phyloP scores from a whole-genome alignment of 2,329 filamentous ascomycete genomes.

The Hirsutella minnesotensis region DNA sequence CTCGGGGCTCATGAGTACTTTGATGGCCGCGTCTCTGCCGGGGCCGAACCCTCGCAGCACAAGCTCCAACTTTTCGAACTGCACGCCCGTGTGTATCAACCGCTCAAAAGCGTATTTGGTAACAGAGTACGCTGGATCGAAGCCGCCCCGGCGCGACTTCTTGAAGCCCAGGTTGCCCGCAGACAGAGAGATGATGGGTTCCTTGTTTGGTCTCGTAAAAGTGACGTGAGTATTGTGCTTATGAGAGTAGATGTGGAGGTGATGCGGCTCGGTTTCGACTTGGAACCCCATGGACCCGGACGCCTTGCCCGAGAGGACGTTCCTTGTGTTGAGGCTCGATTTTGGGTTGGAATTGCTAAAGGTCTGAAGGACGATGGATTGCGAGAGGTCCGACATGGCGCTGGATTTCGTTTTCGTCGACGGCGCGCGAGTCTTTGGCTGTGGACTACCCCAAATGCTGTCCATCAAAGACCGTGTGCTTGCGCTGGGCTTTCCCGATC shows the following conservation, averaged over 20 bases:
- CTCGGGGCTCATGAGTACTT: slow-evolving; percentile 79
- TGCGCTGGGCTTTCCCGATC: too few species aligned
- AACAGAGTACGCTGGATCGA: slow-evolving; percentile 88
- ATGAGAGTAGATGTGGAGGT: slow-evolving; percentile 75
- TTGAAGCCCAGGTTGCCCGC: slow-evolving; percentile 86
- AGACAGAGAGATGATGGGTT: slow-evolving; percentile 68
- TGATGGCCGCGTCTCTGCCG: slow-evolving; percentile 79
- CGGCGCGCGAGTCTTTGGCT: not conserved
- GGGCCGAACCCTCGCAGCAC: slow-evolving; percentile 74
- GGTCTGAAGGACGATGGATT: slow-evolving; percentile 27
- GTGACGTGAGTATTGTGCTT: slow-evolving; percentile 97
- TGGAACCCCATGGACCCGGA: not conserved
- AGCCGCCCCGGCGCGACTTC: slow-evolving; percentile 67
- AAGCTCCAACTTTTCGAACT: slow-evolving; percentile 69
- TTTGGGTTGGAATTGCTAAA: too few species aligned
- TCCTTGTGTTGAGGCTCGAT: slow-evolving; percentile 21
- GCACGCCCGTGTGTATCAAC: slow-evolving; percentile 68
- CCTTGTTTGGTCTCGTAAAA: slow-evolving; percentile 68
- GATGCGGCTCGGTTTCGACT: slow-evolving; percentile 50
- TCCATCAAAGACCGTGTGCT: too few species aligned
- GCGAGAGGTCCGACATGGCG: slow-evolving; percentile 21
- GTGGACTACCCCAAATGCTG: slow-evolving; percentile 4
- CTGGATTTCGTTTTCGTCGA: slow-evolving; percentile 5
- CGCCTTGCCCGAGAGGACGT: slow-evolving; percentile 11
- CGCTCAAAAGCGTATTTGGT: slow-evolving; percentile 71